phyloP scores from a whole-genome alignment of 768 basidiomycete species.

The Lactifluus volemus region DNA sequence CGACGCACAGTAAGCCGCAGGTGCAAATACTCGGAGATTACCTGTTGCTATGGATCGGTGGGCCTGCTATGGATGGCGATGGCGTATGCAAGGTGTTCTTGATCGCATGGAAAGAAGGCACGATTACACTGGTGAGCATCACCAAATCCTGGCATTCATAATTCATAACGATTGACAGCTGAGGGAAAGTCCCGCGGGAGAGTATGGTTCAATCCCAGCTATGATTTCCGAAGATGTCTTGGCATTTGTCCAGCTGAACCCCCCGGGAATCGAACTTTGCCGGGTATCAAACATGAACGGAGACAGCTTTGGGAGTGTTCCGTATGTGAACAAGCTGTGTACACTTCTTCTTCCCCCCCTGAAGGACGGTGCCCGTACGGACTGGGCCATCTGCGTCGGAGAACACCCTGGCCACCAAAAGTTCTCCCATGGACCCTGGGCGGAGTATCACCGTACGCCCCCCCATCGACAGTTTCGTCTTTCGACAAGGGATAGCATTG shows the following conservation, averaged over 20 bases:
- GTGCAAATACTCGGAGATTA: background rate
- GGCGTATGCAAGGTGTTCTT: background rate
- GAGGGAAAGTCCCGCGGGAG: background rate
- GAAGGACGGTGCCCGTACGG: background rate
- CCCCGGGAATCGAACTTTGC: background rate
- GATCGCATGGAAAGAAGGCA: constrained; percentile 8
- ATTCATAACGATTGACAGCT: background rate
- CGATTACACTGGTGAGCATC: background rate
- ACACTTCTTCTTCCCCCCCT: background rate
- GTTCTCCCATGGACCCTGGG: background rate
- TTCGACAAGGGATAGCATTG: background rate
- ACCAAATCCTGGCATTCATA: background rate
- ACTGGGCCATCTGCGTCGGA: background rate
- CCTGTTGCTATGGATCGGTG: background rate
- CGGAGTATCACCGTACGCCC: background rate
- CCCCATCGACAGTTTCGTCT: background rate
- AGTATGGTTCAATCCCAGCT: background rate
- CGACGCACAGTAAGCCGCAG: background rate
- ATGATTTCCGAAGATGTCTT: constrained; percentile 5
- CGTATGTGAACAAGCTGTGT: background rate
- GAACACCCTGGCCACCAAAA: background rate
- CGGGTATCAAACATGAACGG: background rate
- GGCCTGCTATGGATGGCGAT: background rate
- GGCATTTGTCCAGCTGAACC: background rate
- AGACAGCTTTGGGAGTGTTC: background rate